Evolutionary conservation across 768 basidiomycete genomes (phyloP).

Genomic region (Chalciporus piperatus): DNA sequence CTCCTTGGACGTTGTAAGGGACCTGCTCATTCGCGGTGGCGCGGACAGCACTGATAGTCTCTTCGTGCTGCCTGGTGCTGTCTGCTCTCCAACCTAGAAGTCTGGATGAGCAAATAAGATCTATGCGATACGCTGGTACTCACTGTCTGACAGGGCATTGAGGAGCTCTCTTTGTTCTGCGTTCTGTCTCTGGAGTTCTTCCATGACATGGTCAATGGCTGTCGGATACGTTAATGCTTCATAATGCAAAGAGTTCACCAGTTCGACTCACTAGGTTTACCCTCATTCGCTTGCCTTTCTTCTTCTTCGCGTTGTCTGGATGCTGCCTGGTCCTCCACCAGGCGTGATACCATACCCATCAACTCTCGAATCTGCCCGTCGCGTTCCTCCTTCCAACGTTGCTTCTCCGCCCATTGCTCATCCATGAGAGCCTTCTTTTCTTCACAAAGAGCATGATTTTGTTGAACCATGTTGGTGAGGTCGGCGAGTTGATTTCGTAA

Average conservation of each 20-base stretch:
- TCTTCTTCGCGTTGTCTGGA: conserved; percentile 53
- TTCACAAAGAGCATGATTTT: conserved; percentile 57
- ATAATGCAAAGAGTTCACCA: not conserved
- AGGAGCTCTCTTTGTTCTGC: conserved; percentile 58
- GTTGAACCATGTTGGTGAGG: conserved; percentile 70
- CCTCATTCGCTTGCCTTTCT: conserved; percentile 48
- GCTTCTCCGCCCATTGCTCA: conserved; percentile 61
- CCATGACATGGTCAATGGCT: conserved; percentile 62
- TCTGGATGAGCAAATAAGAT: conserved; percentile 9
- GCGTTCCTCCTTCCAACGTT: conserved; percentile 54
- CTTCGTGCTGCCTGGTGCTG: conserved; percentile 59
- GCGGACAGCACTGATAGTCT: conserved; percentile 64
- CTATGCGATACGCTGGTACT: conserved; percentile 19
- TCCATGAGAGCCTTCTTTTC: conserved; percentile 61
- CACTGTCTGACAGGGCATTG: conserved; percentile 53
- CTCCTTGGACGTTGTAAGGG: conserved; percentile 80
- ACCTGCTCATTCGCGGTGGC: conserved; percentile 74
- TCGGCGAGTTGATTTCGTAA: conserved; percentile 62
- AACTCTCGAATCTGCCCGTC: conserved; percentile 56
- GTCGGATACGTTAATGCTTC: conserved; percentile 10
- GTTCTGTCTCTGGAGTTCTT: conserved; percentile 58
- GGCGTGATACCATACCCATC: conserved; percentile 56
- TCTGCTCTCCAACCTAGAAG: conserved; percentile 65
- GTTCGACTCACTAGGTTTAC: conserved; percentile 50
- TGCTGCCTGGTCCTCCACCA: conserved; percentile 53